phyloP scores from a whole-genome alignment of 2,329 filamentous ascomycete species.

The Stagonosporopsis rhizophila region DNA sequence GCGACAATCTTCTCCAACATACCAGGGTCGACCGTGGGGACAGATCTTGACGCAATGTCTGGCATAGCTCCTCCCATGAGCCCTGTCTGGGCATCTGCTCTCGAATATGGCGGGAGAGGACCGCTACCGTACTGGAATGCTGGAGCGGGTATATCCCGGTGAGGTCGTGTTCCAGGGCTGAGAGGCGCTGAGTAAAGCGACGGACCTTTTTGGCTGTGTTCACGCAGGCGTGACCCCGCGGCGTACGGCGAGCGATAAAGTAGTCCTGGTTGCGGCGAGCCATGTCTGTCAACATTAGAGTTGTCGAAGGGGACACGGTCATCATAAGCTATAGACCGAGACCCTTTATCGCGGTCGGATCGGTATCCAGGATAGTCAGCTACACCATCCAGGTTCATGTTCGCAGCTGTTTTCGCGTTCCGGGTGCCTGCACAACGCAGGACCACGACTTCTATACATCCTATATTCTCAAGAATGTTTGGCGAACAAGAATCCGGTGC shows the following conservation, averaged over 20 bases:
- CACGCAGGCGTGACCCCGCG: constrained; percentile 9
- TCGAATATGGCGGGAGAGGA: constrained; percentile 27
- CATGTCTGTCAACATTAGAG: not conserved
- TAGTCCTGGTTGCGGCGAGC: constrained; percentile 12
- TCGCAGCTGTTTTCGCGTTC: constrained; percentile 23
- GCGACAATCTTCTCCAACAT: constrained; percentile 29
- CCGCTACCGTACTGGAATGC: constrained; percentile 39
- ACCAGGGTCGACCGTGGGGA: constrained; percentile 18
- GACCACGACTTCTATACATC: constrained; percentile 58
- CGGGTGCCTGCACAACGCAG: constrained; percentile 51
- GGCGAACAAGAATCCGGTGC: constrained; percentile 39
- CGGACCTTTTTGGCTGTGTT: not conserved
- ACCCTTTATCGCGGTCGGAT: constrained; percentile 25
- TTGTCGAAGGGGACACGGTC: constrained; percentile 20
- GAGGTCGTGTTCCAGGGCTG: constrained; percentile 17
- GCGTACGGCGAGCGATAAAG: constrained; percentile 25
- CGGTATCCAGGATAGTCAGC: constrained; percentile 26
- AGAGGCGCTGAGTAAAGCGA: constrained; percentile 21
- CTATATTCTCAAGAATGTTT: constrained; percentile 50
- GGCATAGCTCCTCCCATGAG: not conserved
- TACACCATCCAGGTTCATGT: constrained; percentile 41
- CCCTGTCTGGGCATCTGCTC: not conserved
- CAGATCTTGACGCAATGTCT: not conserved
- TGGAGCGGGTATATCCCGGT: constrained; percentile 11
- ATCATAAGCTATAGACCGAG: constrained; percentile 22